Evolutionary conservation across 2,329 filamentous ascomycete genomes (phyloP).

Genomic region (Fusarium floridanum): DNA sequence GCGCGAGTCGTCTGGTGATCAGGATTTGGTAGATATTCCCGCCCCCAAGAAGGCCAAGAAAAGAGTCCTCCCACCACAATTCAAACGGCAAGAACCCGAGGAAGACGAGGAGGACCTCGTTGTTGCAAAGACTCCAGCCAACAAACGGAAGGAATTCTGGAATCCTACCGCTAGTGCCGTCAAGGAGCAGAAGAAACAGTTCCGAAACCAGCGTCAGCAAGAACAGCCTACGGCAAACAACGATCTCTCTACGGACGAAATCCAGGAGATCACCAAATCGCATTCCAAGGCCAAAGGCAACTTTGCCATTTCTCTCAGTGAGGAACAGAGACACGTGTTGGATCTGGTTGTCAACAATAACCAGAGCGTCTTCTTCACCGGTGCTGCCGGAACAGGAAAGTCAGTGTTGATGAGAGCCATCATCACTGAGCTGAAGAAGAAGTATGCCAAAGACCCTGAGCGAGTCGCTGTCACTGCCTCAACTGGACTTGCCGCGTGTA

Average conservation of each 20-base stretch:
- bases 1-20: conserved; percentile 55
- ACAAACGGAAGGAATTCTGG: conserved; percentile 44
- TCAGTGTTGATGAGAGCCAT: conserved; percentile 95
- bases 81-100: conserved; percentile 52
- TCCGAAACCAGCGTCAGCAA: conserved; percentile 68
- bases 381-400: conserved; percentile 96
- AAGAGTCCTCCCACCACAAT: conserved; percentile 69
- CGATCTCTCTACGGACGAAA: conserved; percentile 47
- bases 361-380: conserved; percentile 97
- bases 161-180: conserved; percentile 45
- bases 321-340: conserved; percentile 87
- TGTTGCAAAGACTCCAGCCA: conserved; percentile 42
- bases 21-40: conserved; percentile 42
- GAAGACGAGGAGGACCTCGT: conserved; percentile 51
- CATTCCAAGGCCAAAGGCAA: conserved; percentile 49
- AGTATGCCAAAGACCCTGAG: conserved; percentile 82
- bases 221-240: conserved; percentile 59
- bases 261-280: conserved; percentile 56
- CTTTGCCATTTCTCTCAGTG: conserved; percentile 77
- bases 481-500: conserved; percentile 94
- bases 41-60: conserved; percentile 65
- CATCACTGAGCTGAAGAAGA: conserved; percentile 82
- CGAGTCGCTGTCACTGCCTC: conserved; percentile 94
- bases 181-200: conserved; percentile 79
- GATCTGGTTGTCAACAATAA: conserved; percentile 83